Conservation (phyloP, 441 rosid species). For the Sinapis alba region DNA sequence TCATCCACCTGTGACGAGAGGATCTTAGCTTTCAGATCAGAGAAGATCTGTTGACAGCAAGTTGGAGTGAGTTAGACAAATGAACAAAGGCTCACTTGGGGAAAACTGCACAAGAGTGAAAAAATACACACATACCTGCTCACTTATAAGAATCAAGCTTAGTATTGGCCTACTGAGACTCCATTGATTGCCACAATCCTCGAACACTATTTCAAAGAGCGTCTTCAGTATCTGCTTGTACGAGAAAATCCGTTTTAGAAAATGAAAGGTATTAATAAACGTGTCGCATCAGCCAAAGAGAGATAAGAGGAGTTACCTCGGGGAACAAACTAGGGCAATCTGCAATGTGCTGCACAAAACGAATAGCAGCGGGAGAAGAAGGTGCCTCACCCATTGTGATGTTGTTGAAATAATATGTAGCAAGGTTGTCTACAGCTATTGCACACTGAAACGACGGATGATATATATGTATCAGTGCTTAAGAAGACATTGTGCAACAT, state of each 20-base stretch:
- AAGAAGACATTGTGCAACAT: constrained; percentile 6
- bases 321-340: constrained; percentile 96
- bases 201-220: constrained; percentile 93
- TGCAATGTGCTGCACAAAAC: constrained; percentile 81
- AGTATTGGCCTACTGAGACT: constrained; percentile 99
- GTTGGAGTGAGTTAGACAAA: constrained; percentile 19
- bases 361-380: constrained; percentile 66
- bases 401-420: constrained; percentile 91
- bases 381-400: constrained; percentile 94
- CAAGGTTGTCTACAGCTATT: constrained; percentile 93
- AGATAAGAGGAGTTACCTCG: constrained; percentile 59
- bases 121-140: constrained; percentile 59
- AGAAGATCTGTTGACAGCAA: constrained; percentile 68
- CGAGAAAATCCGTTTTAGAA: constrained; percentile 19
- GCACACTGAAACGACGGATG: constrained; percentile 76
- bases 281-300: constrained; percentile 1
- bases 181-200: constrained; percentile 99
- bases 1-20: constrained; percentile 79
- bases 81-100: background rate
- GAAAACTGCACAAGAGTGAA: constrained; percentile 12
- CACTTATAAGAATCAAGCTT: constrained; percentile 88
- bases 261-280: background rate
- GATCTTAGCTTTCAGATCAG: constrained; percentile 88
- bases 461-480: constrained; percentile 7
- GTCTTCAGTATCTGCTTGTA: constrained; percentile 83